phyloP scores from a whole-genome alignment of 2,329 filamentous ascomycete genomes.

The Aureobasidium mangrovei region DNA sequence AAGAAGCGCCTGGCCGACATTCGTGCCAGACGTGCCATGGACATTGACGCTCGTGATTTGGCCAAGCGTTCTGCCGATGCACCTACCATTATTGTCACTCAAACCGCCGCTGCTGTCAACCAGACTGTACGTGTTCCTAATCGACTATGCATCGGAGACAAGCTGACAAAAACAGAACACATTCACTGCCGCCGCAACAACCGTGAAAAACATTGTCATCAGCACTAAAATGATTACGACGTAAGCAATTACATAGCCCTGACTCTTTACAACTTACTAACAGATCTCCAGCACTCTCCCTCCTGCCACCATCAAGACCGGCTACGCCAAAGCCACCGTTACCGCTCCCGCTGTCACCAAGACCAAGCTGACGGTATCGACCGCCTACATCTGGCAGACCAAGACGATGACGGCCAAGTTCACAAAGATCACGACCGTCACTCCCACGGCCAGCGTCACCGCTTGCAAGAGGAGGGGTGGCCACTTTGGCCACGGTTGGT shows the following conservation, averaged over 20 bases:
- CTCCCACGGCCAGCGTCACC: constrained; percentile 27
- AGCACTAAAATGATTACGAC: constrained; percentile 18
- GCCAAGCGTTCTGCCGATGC: constrained; percentile 30
- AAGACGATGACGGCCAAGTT: constrained; percentile 25
- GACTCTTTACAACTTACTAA: background rate
- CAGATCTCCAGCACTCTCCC: constrained; percentile 26
- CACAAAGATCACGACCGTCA: constrained; percentile 28
- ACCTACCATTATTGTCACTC: constrained; percentile 28
- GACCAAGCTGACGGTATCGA: constrained; percentile 22
- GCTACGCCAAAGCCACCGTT: constrained; percentile 25
- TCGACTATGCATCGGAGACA: background rate
- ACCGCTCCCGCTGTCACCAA: constrained; percentile 31
- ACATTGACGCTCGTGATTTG: constrained; percentile 18
- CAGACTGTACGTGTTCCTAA: constrained; percentile 17
- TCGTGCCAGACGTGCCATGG: constrained; percentile 7
- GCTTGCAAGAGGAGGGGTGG: constrained; percentile 29
- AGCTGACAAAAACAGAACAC: background rate
- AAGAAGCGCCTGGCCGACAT: constrained; percentile 17
- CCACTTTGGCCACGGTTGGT: constrained; percentile 19
- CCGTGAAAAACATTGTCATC: constrained; percentile 24
- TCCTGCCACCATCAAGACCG: constrained; percentile 29
- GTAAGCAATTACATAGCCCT: background rate
- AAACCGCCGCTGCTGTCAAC: constrained; percentile 25
- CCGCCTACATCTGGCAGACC: constrained; percentile 25
- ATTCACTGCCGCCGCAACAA: constrained; percentile 19